A percentile compares a stretch with the other conserved stretches of the same genome.
Evolutionary conservation across 352 stramenopile genomes (phyloP).

Genomic region (Phytophthora aleatoria): DNA sequence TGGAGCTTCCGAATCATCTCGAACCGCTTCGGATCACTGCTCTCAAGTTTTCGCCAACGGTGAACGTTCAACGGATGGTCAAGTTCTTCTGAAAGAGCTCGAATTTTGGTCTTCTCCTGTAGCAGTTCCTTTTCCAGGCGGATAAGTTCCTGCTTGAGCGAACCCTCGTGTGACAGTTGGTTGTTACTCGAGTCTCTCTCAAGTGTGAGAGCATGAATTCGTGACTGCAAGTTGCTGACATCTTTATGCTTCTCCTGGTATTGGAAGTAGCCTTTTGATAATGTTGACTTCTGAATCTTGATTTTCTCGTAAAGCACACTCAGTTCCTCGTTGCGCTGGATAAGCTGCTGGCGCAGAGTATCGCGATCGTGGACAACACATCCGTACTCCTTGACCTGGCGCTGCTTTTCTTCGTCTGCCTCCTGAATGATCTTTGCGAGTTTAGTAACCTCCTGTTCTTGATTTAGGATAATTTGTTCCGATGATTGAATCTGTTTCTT

Average conservation of each 20-base stretch:
- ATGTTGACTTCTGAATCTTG: slow-evolving; percentile 89
- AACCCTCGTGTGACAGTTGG: slow-evolving; percentile 61
- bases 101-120: slow-evolving; percentile 88
- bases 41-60: slow-evolving; percentile 90
- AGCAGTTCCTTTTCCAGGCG: slow-evolving; percentile 77
- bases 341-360: slow-evolving; percentile 87
- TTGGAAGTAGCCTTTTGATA: slow-evolving; percentile 78
- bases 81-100: slow-evolving; percentile 88
- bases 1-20: slow-evolving; percentile 92
- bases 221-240: slow-evolving; percentile 51
- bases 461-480: slow-evolving; percentile 91
- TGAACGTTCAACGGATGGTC: slow-evolving; percentile 93
- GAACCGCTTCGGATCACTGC: slow-evolving; percentile 86
- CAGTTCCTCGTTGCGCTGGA: slow-evolving; percentile 88
- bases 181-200: slow-evolving; percentile 72
- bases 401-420: slow-evolving; percentile 88
- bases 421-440: slow-evolving; percentile 90
- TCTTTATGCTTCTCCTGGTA: slow-evolving; percentile 77
- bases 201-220: slow-evolving; percentile 60
- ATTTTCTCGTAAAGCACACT: slow-evolving; percentile 91
- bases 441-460: slow-evolving; percentile 82
- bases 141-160: slow-evolving; percentile 64
- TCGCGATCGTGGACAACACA: slow-evolving; percentile 87
- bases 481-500: slow-evolving; percentile 90
- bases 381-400: slow-evolving; percentile 87